Evolutionary conservation across 768 basidiomycete species (phyloP), one percentile per base, ranked within the genome.

Genomic region (Clathrus columnatus): DNA sequence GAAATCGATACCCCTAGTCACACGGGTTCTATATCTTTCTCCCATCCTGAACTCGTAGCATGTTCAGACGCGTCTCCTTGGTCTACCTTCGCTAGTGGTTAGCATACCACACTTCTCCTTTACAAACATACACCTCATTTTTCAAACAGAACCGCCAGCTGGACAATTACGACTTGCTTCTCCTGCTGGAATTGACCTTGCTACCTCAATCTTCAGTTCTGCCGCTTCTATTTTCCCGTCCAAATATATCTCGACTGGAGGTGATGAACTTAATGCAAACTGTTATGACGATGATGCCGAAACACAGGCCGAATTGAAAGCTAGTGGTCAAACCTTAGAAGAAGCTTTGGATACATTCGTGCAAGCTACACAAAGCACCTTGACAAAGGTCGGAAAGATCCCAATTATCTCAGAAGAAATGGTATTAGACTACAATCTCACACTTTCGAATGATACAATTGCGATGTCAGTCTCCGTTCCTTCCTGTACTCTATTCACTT

Each of bases 401-500:
- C 69, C 72, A 0, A 60, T 73, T 1, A 70, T 73, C 0, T 72
- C 71, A 71, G 68, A 74, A 54, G 72, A 74, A 54, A 67, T 72
- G 68, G 67, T 68, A 1, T 60, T 69, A 14, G 32, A 57, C 2
- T 62, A 68, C 48, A 51, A 62, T 36, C 49, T 53, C 7, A 50
- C 48, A 0, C 60, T 67, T 5, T 45, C 6, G 1, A 60, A 63
- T 23, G 60, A 64, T 17, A 62, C 61, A 1, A 32, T 65, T 32
- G 62, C 62, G 20, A 56, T 61, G 58, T 61, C 27, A 7, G 66
- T 54, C 28, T 42, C 18, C 56, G 44, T 54, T 61, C 8, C 8
- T 43, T 64, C 8, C 14, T 30, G 42, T 46, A 42, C 21, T 48
- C 56, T 60, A 50, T 54, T 4, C 7, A 18, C 11, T 28, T 51